Evolutionary conservation across 1,139 yeast genomes (phyloP).

Genomic region (Nakaseomyces sp.): DNA sequence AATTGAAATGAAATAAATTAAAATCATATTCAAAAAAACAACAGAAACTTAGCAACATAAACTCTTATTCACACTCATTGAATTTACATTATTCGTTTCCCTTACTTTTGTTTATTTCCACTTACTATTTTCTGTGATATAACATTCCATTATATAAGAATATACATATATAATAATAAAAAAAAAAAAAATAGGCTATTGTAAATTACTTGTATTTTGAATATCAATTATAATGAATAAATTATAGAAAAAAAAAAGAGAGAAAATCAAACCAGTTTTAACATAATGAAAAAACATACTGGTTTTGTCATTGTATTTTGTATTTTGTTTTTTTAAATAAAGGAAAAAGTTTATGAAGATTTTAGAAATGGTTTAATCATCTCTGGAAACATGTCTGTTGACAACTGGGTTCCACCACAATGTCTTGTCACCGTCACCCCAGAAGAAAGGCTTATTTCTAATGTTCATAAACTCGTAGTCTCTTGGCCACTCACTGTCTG

Average conservation of each 20-base stretch:
- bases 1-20: too few species aligned
- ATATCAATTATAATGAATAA: not conserved
- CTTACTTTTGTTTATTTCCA: not conserved
- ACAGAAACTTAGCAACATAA: too few species aligned
- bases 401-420: conserved; percentile 90
- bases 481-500: conserved; percentile 87
- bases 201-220: not conserved
- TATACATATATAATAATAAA: not conserved
- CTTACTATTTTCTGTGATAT: too few species aligned
- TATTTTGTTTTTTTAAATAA: too few species aligned
- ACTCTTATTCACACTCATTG: too few species aligned
- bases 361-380: conserved; percentile 13
- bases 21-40: too few species aligned
- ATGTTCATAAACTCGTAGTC: conserved; percentile 88
- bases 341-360: too few species aligned
- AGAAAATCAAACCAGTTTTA: too few species aligned
- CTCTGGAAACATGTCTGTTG: conserved; percentile 62
- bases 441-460: conserved; percentile 80
- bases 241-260: not conserved
- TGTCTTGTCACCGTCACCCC: conserved; percentile 99
- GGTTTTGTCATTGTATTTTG: not conserved
- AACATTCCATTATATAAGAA: not conserved
- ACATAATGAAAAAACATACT: too few species aligned
- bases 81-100: conserved; percentile 2
- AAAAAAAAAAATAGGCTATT: not conserved